Evolutionary conservation across 768 basidiomycete species (phyloP), one percentile per base, ranked within the genome.

Genomic region (Nidularia sp.): DNA sequence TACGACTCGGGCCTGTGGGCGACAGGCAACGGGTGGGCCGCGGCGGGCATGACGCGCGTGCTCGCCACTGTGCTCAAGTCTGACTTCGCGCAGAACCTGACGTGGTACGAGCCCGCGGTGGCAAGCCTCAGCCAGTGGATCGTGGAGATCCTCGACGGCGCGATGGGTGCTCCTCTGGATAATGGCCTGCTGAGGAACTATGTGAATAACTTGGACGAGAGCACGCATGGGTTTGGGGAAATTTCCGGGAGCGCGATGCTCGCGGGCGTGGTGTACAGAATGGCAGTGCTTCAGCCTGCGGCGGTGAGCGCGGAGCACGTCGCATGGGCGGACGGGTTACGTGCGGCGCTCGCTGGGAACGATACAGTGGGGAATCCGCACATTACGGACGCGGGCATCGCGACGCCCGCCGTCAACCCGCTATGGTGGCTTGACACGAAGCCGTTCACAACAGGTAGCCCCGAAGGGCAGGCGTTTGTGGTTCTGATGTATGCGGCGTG

Each of bases 1-100:
- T 6, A 41, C 15, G 68, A 70, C 35, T 48, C 58, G 1, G 67
- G 67, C 6, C 49, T 66, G 0, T 70, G 68, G 68, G 61, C 61
- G 2, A 70, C 67, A 59, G 76, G 77, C 0, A 85, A 84, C 54
- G 80, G 67, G 0, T 85, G 84, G 84, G 83, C 81, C 0, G 80
- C 79, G 1, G 74, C 74, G 0, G 83, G 83, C 2, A 79, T 81
- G 73, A 59, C 79, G 10, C 70, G 82, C 4, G 81, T 84, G 3
- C 62, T 79, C 4, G 73, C 73, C 6, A 84, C 79, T 0, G 70
- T 84, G 34, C 59, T 66, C 22, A 68, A 72, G 29, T 74, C 79
- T 1, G 12, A 10, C 2, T 18, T 31, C 45, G 29, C 12, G 2
- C n/a, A 15, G 12, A 13, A 13, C n/a, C 45, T 18, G 10, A 10